These are phyloP conservation scores for Pyrenula aspistea DNA, from an alignment of 495 filamentous ascomycete species.

Conservation along the genomic window DNA sequence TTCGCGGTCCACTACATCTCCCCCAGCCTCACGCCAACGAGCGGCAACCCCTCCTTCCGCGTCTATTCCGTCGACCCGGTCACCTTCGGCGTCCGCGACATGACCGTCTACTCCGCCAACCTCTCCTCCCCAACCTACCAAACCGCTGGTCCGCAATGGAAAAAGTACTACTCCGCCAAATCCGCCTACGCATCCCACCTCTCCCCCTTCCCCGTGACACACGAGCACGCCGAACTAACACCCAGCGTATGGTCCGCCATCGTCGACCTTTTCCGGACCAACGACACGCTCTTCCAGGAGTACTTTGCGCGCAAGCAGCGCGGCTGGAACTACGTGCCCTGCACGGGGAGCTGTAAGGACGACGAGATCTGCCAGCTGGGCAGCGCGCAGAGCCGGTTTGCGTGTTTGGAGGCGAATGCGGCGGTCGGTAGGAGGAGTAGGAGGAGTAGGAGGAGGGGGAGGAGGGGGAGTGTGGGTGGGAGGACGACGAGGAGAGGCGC, in stretches of 20 bases:
- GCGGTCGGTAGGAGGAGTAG: no score
- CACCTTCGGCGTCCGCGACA: constrained; percentile 40
- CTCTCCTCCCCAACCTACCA: constrained; percentile 31
- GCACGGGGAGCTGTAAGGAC: constrained; percentile 22
- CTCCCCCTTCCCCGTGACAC: constrained; percentile 22
- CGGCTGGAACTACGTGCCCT: constrained; percentile 20
- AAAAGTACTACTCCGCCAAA: constrained; percentile 40
- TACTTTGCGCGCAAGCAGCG: constrained; percentile 25
- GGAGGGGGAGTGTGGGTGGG: no score
- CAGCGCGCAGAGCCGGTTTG: no score
- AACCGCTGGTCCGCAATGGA: constrained; percentile 29
- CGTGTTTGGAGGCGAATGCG: no score
- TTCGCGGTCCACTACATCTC: constrained; percentile 35
- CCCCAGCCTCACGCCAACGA: constrained; percentile 40
- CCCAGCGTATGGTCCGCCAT: constrained; percentile 50
- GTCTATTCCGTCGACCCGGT: constrained; percentile 44
- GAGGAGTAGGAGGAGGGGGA: no score
- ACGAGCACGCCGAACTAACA: constrained; percentile 27
- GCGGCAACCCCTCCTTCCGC: constrained; percentile 40
- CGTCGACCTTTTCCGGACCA: constrained; percentile 26
- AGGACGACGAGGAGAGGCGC: no score
- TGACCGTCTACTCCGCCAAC: constrained; percentile 38
- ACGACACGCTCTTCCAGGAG: constrained; percentile 21
- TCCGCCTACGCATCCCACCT: constrained; percentile 35
- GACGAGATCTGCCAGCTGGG: constrained; percentile 28